Base-by-base conservation (phyloP, 768 basidiomycete species). In the Atractiella rhizophila region DNA sequence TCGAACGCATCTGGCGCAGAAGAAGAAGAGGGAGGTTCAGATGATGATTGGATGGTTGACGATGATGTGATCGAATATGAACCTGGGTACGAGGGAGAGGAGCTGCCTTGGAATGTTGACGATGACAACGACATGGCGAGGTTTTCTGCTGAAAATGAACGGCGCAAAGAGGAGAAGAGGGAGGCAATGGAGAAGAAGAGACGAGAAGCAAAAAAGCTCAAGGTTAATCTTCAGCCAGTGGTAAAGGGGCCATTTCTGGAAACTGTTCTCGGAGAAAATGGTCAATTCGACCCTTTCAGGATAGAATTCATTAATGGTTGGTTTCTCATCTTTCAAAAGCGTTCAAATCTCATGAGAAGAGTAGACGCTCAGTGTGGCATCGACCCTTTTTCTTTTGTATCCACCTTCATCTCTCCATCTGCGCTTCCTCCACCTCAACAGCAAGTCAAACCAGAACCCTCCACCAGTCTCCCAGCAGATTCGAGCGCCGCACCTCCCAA, bases 61-160 rank as follows among this genome's bases (percentile, higher is more conserved):
- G 52, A 54, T 39, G 52, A 55, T 44, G 52, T 40, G 20, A 34
- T 48, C 24, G 52, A 54, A 45, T 51, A 44, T 29, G 46, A 51
- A 29, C 35, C 30, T 3, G 54, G 54, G 7, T 51, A 49, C 42
- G 44, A 43, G 4, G 46, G 21, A 4, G 48, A 48, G 13, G 48
- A 33, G 16, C 33, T 38, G 4, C 44, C 44, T 23, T 42, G 35
- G 21, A 28, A 43, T 5, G 20, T 26, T 9, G 41, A 42, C n/a
- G 34, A 41, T 8, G 50, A 37, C 12, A 33, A 18, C 21, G 45
- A 44, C 11, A 25, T 33, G 35, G 36, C 35, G 32, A 18, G 27
- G 13, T 8, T 21, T 34, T 21, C 34, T 26, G 42, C 16, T 39
- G 19, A 12, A 21, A 28, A 33, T 26, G 35, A 38, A 28, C 34